Base-by-base conservation (phyloP, 495 filamentous ascomycete genomes). In the Niebla homalea region DNA sequence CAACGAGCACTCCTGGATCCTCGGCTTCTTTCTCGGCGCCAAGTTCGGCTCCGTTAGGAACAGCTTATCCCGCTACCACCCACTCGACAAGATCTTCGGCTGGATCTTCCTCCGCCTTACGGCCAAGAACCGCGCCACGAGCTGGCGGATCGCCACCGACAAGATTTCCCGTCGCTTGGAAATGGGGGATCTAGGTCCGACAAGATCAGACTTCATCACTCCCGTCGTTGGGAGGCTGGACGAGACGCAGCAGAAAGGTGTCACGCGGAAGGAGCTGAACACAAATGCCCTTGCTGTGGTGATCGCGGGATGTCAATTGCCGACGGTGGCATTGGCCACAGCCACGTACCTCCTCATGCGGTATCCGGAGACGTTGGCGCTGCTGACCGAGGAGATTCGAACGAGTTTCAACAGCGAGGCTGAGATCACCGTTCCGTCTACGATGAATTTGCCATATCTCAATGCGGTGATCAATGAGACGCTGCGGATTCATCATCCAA, bases 401-500 rank as follows among this genome's bases (percentile, higher is more conserved):
- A 22, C 5, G 10, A 46, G 23, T 11, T 57, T 59, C 4, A 51
- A 60, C 19, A 49, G 55, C 25, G 45, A 52, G 32, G 14, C 32
- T 23, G 38, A 52, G 4, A 56, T 56, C 21, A 45, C 12, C 22
- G 3, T 44, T 19, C 8, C 5, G 5, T 38, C 44, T 10, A 38
- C 41, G 1, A 23, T 37, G 48, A 46, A 48, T 3, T 11, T 58
- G 5, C 41, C 39, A 14, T 58, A 70, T 22, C 57, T 79, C 1
- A 65, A 72, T 41, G 73, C 69, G 4, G 57, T 73, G 15, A 76
- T 79, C 50, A 68, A 75, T 25, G 78, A 81, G 54, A 62, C 69
- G 1, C 64, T 80, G 5, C 64, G 78, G 11, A 55, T 80, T 10
- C 62, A 68, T 46, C 71, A 51, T 38, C 44, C 49, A 0, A 44